Percentiles rank a stretch among this genome's conserved stretches.
Evolutionary conservation across 495 filamentous ascomycete species (phyloP).

Genomic region (Trichodelitschia bisporula): DNA sequence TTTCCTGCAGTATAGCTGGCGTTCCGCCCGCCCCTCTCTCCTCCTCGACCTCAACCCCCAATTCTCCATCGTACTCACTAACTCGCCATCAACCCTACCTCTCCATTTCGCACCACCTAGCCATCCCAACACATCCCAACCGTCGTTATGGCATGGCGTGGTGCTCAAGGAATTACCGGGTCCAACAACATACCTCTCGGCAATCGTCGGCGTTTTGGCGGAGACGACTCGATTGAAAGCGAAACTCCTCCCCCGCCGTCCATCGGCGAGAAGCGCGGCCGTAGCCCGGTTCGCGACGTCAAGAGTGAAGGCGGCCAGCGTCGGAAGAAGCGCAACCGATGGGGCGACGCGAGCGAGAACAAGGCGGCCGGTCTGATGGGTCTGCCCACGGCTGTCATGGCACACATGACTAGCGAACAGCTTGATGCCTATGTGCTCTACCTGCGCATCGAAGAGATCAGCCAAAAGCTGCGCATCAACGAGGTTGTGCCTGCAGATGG

Average conservation of each 20-base stretch:
- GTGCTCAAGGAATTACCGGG: slow-evolving; percentile 87
- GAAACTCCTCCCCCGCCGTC: slow-evolving; percentile 30
- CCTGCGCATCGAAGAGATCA: slow-evolving; percentile 93
- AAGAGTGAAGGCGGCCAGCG: slow-evolving; percentile 43
- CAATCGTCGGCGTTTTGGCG: slow-evolving; percentile 60
- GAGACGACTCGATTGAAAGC: slow-evolving; percentile 20
- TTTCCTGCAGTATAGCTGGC: too few species aligned
- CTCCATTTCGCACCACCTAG: too few species aligned
- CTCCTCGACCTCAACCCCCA: too few species aligned
- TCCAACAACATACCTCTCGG: slow-evolving; percentile 97
- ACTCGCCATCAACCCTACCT: too few species aligned
- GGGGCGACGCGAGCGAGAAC: slow-evolving; percentile 90
- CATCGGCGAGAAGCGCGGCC: slow-evolving; percentile 36
- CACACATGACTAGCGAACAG: slow-evolving; percentile 93
- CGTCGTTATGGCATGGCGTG: slow-evolving; percentile 82
- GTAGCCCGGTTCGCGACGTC: slow-evolving; percentile 35
- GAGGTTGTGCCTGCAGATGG: slow-evolving; percentile 91
- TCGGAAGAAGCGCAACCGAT: slow-evolving; percentile 95
- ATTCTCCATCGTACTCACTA: too few species aligned
- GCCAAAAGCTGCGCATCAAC: slow-evolving; percentile 93
- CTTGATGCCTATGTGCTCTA: slow-evolving; percentile 90
- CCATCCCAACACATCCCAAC: too few species aligned
- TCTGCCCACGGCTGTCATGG: slow-evolving; percentile 81
- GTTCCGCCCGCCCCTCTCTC: too few species aligned
- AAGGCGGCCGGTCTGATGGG: slow-evolving; percentile 97